Conservation (phyloP, 2,329 filamentous ascomycete genomes). For the Curvularia eragrostidis region DNA sequence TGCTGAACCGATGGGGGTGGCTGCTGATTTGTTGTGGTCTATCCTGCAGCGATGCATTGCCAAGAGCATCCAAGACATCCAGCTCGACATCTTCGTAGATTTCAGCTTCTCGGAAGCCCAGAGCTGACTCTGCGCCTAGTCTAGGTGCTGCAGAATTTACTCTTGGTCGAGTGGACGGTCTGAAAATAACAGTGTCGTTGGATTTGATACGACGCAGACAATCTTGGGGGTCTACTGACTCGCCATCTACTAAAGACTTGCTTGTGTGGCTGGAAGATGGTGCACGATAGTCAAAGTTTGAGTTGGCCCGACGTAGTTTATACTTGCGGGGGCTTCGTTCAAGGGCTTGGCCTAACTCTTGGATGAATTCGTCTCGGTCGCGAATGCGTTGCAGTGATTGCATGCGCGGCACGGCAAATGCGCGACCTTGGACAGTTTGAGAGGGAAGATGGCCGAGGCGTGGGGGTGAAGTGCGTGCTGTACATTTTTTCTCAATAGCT, state of each 20-base stretch:
- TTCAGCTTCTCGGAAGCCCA: constrained; percentile 49
- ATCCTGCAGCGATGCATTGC: constrained; percentile 39
- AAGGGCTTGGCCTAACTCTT: constrained; percentile 51
- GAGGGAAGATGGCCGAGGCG: constrained; percentile 48
- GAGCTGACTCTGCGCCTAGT: constrained; percentile 32
- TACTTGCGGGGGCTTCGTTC: constrained; percentile 56
- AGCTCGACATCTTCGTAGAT: constrained; percentile 48
- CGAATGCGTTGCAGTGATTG: constrained; percentile 58
- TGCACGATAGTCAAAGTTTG: constrained; percentile 44
- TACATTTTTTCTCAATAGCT: constrained; percentile 61
- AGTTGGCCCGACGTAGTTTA: constrained; percentile 31
- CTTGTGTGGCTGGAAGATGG: constrained; percentile 46
- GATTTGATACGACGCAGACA: constrained; percentile 41
- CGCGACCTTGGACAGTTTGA: constrained; percentile 56
- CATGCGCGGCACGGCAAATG: constrained; percentile 60
- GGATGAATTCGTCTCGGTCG: constrained; percentile 51
- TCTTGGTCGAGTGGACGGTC: constrained; percentile 23
- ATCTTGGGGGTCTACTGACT: constrained; percentile 39
- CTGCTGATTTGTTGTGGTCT: constrained; percentile 42
- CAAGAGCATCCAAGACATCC: constrained; percentile 31
- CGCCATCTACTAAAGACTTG: constrained; percentile 38
- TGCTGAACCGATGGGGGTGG: constrained; percentile 42
- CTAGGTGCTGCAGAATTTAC: constrained; percentile 33
- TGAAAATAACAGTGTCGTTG: constrained; percentile 40
- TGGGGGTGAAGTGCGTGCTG: constrained; percentile 35